Evolutionary conservation across 2,329 filamentous ascomycete genomes (phyloP).

Genomic region (Daldinia sp.): DNA sequence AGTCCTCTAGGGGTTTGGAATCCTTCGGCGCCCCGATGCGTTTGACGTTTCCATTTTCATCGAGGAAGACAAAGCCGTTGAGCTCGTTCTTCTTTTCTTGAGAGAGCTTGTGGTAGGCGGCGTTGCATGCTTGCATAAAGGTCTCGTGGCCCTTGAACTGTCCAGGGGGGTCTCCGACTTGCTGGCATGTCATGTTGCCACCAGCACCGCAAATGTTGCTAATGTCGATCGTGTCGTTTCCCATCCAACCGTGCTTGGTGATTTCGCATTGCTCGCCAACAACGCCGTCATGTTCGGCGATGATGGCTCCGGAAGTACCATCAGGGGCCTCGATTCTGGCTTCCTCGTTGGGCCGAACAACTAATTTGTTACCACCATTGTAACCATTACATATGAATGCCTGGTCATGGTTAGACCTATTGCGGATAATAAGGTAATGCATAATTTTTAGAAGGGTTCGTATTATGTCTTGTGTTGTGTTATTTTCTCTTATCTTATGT

Average conservation of each 20-base stretch:
- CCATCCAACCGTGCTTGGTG: constrained; percentile 53
- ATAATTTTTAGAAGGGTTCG: constrained; percentile 24
- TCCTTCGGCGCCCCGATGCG: constrained; percentile 54
- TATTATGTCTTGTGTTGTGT: neutral
- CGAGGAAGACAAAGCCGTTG: constrained; percentile 51
- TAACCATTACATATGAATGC: constrained; percentile 55
- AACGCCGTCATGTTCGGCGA: constrained; percentile 54
- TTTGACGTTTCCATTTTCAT: constrained; percentile 49
- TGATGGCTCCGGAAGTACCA: constrained; percentile 54
- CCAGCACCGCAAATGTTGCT: constrained; percentile 56
- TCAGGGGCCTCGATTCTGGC: constrained; percentile 51
- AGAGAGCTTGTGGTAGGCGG: constrained; percentile 51
- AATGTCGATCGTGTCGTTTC: constrained; percentile 47
- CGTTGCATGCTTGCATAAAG: constrained; percentile 56
- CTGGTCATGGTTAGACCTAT: constrained; percentile 53
- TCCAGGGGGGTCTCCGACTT: constrained; percentile 51
- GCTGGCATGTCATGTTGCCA: constrained; percentile 57
- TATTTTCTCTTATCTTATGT: neutral
- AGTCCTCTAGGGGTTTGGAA: constrained; percentile 52
- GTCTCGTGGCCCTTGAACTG: constrained; percentile 55
- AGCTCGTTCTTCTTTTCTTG: constrained; percentile 51
- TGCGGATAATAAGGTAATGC: constrained; percentile 52
- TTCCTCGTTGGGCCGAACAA: constrained; percentile 48
- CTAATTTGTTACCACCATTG: constrained; percentile 53
- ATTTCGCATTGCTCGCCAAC: constrained; percentile 57